A percentile compares a stretch with the other conserved stretches of the same genome.
Evolutionary conservation across 495 filamentous ascomycete genomes (phyloP).

Genomic region (Podospora pseudoanserina): DNA sequence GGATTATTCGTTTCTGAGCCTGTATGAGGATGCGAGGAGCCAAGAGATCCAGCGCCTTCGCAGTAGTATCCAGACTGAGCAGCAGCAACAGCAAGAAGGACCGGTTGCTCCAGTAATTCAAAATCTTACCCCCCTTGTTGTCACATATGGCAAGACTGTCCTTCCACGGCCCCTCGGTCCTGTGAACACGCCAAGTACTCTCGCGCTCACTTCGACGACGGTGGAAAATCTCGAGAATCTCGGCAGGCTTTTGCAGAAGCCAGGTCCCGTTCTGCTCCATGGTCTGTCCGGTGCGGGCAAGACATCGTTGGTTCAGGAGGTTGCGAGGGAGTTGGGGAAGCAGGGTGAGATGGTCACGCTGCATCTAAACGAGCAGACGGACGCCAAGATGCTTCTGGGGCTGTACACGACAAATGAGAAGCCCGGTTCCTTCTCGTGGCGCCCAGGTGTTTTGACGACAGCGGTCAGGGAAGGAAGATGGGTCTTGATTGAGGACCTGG

Average conservation of each 20-base stretch:
- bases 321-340: slow-evolving; percentile 71
- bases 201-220: slow-evolving; percentile 72
- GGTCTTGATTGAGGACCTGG: slow-evolving; percentile 94
- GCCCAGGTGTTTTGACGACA: slow-evolving; percentile 88
- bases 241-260: slow-evolving; percentile 57
- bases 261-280: slow-evolving; percentile 71
- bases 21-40: slow-evolving; percentile 68
- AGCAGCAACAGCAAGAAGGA: slow-evolving; percentile 6
- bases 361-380: slow-evolving; percentile 94
- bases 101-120: slow-evolving; percentile 19
- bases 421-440: slow-evolving; percentile 87
- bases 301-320: slow-evolving; percentile 77
- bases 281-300: slow-evolving; percentile 88
- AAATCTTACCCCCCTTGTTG: slow-evolving; percentile 41
- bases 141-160: slow-evolving; percentile 56
- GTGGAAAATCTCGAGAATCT: slow-evolving; percentile 64
- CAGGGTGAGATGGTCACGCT: slow-evolving; percentile 78
- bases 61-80: slow-evolving; percentile 33
- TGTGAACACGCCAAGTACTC: slow-evolving; percentile 45
- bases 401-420: slow-evolving; percentile 83
- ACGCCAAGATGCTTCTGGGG: slow-evolving; percentile 91
- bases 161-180: slow-evolving; percentile 61
- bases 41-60: slow-evolving; percentile 39
- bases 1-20: slow-evolving; percentile 78
- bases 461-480: slow-evolving; percentile 91